Percentiles rank a stretch among this genome's conserved stretches.
These are phyloP conservation scores for Pyrenochaeta sp. DNA, from an alignment of 2,329 filamentous ascomycete genomes.

Conservation along the genomic window DNA sequence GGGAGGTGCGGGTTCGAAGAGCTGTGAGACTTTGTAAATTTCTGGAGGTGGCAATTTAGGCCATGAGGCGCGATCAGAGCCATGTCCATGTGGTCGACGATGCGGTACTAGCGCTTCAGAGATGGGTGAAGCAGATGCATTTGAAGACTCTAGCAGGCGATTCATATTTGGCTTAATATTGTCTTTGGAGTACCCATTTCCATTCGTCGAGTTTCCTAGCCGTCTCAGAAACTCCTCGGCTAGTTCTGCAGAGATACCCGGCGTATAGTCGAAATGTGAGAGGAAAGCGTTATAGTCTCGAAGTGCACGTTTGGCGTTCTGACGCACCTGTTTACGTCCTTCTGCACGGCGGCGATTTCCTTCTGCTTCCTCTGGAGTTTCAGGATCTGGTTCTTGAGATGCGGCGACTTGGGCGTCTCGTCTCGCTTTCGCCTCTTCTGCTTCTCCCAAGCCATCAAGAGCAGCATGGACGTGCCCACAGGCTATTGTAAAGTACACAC, in stretches of 20 bases:
- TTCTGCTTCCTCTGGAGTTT: slow-evolving; percentile 58
- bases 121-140: slow-evolving; percentile 25
- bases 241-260: slow-evolving; percentile 69
- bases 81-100: slow-evolving; percentile 38
- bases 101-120: slow-evolving; percentile 57
- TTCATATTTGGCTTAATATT: slow-evolving; percentile 29
- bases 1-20: slow-evolving; percentile 76
- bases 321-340: slow-evolving; percentile 73
- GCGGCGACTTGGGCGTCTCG: slow-evolving; percentile 32
- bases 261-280: slow-evolving; percentile 79
- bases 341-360: slow-evolving; percentile 61
- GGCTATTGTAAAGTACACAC: slow-evolving; percentile 75
- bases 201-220: slow-evolving; percentile 31
- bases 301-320: slow-evolving; percentile 77
- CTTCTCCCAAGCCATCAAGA: slow-evolving; percentile 58
- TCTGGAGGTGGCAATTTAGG: slow-evolving; percentile 59
- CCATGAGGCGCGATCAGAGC: slow-evolving; percentile 50
- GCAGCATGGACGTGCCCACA: slow-evolving; percentile 70
- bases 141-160: slow-evolving; percentile 38
- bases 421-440: slow-evolving; percentile 44
- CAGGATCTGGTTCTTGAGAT: slow-evolving; percentile 40
- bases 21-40: slow-evolving; percentile 65
- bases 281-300: slow-evolving; percentile 78
- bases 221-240: slow-evolving; percentile 61
- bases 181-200: slow-evolving; percentile 14